Evolutionary conservation across 495 filamentous ascomycete species (phyloP).

Genomic region (Pseudotulostoma volvatum): DNA sequence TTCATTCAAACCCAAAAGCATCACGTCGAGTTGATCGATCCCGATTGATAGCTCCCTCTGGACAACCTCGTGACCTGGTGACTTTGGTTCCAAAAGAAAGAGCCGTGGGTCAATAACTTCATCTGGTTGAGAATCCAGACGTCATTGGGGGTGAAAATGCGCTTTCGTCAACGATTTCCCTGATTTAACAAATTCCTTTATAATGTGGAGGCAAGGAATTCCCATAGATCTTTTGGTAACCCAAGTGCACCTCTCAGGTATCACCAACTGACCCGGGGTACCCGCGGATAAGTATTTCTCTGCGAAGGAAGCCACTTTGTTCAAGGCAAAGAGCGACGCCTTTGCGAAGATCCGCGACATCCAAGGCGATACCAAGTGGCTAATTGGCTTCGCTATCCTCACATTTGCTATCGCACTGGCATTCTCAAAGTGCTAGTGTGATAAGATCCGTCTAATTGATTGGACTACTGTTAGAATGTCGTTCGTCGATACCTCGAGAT

Average conservation of each 20-base stretch:
- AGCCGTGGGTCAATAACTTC: neutral
- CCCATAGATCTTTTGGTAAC: neutral
- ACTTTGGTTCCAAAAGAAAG: neutral
- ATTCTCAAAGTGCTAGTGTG: neutral
- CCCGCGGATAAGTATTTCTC: neutral
- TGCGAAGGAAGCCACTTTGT: neutral
- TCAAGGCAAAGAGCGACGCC: neutral
- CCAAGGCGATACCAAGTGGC: neutral
- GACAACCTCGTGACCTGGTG: neutral
- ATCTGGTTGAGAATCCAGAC: neutral
- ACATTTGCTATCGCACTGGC: neutral
- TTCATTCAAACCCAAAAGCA: neutral
- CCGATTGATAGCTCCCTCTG: neutral
- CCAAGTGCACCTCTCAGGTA: neutral
- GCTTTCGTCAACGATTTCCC: neutral
- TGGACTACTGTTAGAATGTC: neutral
- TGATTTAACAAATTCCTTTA: conserved; percentile 1
- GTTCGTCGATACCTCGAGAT: neutral
- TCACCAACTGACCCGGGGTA: neutral
- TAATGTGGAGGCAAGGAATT: neutral
- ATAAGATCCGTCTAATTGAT: neutral
- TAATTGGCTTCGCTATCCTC: neutral
- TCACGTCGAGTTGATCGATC: neutral
- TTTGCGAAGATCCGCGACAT: neutral
- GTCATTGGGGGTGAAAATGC: neutral